Evolutionary conservation across 768 basidiomycete species (phyloP), one percentile per base, ranked within the genome.

Genomic region (Amanita subjunquillea): DNA sequence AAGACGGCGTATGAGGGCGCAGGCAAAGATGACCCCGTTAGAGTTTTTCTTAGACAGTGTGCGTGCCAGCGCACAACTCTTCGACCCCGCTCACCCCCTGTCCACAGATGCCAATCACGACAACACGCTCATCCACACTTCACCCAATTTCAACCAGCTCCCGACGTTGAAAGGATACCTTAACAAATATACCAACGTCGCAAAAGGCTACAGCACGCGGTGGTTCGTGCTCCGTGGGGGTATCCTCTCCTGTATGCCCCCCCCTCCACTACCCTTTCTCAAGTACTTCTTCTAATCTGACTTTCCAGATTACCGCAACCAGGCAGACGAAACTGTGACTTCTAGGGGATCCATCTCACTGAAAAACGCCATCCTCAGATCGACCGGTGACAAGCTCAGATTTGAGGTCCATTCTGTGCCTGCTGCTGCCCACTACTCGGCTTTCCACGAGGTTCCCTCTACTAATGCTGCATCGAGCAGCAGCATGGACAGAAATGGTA

Each of bases 211-310:
- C 63, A 83, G 82, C 54, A 86, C 87, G 0, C 75, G 93, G 1
- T 96, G 92, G 91, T 95, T 97, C 61, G 90, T 95, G 0, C 76
- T 96, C 17, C 84, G 88, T 60, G 79, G 85, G 50, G 93, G 91
- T 0, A 72, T 87, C 23, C 65, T 94, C n/a, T 90, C 87, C 15
- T 92, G 90, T 89, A 62, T 23, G 87, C 77, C 1, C 32, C 13
- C 47, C 22, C 12, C 42, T 39, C 15, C 6, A 9, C 3, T 40
- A 8, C 39, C 20, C 37, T 39, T 46, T 40, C 25, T 36, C 38
- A 50, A 13, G 17, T 20, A 52, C 4, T 47, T n/a, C 15, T 17
- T 25, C 50, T 25, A 20, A 30, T 43, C 3, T 7, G 20, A 27
- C 34, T 44, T 43, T 40, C 34, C 34, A 79, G 87, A 91, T 65